Evolutionary conservation across 768 basidiomycete species (phyloP), one percentile per base, ranked within the genome.

Genomic region (Tulasnella sp.): DNA sequence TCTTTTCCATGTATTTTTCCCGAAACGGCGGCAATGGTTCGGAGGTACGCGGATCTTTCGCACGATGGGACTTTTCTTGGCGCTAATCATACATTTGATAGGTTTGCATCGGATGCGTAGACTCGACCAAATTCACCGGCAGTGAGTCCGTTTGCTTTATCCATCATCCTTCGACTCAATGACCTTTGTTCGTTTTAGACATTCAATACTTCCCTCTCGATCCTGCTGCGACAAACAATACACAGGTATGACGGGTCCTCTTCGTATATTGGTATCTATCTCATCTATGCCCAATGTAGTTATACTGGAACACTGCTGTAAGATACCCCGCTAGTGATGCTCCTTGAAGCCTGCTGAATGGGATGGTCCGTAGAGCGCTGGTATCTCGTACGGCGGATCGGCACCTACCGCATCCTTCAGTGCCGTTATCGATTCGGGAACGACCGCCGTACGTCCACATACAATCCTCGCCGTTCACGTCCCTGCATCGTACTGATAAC

Each of bases 351-450:
- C 31, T 4, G 8, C 9, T 31, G 14, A 45, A 14, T 31, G 34
- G 0, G 8, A 2, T 2, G 9, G 29, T 15, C 1, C 3, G 3
- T 25, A 54, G 52, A 54, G 52, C 37, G 52, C 37, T 15, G 52
- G 52, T 23, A 27, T 54, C 52, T 40, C 39, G 23, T 54, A 54
- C 23, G 32, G 42, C 39, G 39, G 52, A 6, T 36, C 37, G 17
- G 17, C 35, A 1, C 25, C 52, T 0, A 39, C 36, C 39, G 52
- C 37, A 37, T 36, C 35, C 3, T 54, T 54, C 37, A 54, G 52
- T 31, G 64, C 71, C 14, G 67, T 74, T 57, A 55, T 75, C 43
- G 66, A 68, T 60, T 60, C 64, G 3, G 68, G 68, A 35, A 68
- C 66, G 3, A 68, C 64, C 29, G 48, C 68, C 40, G 63, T 69